Conservation (phyloP, 2,329 filamentous ascomycete species). For the Pseudogymnoascus sp. region DNA sequence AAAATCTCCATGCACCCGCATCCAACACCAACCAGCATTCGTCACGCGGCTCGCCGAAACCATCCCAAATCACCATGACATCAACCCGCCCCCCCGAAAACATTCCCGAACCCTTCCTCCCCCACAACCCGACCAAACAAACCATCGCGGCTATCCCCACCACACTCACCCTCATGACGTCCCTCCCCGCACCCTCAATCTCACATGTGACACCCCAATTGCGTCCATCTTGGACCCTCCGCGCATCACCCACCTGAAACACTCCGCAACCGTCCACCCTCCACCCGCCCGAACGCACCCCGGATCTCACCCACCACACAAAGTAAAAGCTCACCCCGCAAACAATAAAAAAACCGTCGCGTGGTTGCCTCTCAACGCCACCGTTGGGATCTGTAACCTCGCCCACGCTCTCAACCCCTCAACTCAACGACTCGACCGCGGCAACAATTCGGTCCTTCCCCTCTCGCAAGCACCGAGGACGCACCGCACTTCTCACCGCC, state of each 20-base stretch:
- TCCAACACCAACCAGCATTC: not conserved
- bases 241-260: not conserved
- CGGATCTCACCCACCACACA: not conserved
- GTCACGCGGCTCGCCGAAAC: slow-evolving; percentile 1
- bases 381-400: not conserved
- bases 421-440: not conserved
- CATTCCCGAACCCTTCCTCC: not conserved
- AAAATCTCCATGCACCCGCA: not conserved
- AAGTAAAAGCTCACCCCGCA: not conserved
- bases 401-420: not conserved
- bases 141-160: not conserved
- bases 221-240: not conserved
- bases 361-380: not conserved
- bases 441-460: not conserved
- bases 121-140: not conserved
- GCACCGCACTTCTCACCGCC: not conserved
- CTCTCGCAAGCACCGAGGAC: not conserved
- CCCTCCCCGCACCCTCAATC: not conserved
- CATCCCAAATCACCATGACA: not conserved
- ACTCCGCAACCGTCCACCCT: not conserved
- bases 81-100: not conserved
- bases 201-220: not conserved
- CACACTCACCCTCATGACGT: not conserved
- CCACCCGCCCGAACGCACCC: not conserved
- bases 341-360: not conserved